These are phyloP conservation scores for Pseudogymnoascus sp. DNA, from an alignment of 2,329 filamentous ascomycete species.

Conservation along the genomic window DNA sequence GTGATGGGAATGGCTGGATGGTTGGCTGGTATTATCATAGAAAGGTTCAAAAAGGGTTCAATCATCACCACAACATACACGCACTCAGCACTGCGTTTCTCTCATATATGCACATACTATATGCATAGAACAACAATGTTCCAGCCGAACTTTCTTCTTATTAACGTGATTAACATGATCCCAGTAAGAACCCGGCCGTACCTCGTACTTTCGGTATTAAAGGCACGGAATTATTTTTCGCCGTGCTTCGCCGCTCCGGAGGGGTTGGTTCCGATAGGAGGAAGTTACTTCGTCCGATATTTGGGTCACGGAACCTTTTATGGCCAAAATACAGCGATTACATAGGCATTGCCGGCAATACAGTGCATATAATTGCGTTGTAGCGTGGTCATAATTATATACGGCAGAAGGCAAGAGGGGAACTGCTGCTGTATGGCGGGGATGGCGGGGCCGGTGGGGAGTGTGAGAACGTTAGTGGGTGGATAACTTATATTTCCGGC, in stretches of 20 bases:
- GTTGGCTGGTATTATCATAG: not conserved
- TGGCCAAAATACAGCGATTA: not conserved
- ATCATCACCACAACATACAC: not conserved
- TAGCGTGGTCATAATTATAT: not conserved
- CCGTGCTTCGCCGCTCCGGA: slow-evolving; percentile 1
- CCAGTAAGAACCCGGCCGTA: not conserved
- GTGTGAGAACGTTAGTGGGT: not conserved
- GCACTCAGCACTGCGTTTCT: not conserved
- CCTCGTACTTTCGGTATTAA: not conserved
- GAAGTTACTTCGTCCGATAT: slow-evolving; percentile 6
- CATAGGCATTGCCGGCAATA: not conserved
- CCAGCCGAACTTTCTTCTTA: not conserved
- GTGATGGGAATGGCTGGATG: not conserved
- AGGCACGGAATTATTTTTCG: slow-evolving; percentile 5
- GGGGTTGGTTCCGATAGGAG: not conserved
- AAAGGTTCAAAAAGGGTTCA: not conserved
- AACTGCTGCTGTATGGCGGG: not conserved
- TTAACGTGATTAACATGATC: not conserved
- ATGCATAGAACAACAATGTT: slow-evolving; percentile 1
- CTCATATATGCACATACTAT: not conserved
- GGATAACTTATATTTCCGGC: not conserved
- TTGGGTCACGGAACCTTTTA: slow-evolving; percentile 6
- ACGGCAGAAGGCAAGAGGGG: not conserved
- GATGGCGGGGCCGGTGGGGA: slow-evolving; percentile 7
- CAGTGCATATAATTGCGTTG: slow-evolving; percentile 1